Base-by-base conservation (phyloP, 139 green algal genomes). In the Trebouxia sp. region DNA sequence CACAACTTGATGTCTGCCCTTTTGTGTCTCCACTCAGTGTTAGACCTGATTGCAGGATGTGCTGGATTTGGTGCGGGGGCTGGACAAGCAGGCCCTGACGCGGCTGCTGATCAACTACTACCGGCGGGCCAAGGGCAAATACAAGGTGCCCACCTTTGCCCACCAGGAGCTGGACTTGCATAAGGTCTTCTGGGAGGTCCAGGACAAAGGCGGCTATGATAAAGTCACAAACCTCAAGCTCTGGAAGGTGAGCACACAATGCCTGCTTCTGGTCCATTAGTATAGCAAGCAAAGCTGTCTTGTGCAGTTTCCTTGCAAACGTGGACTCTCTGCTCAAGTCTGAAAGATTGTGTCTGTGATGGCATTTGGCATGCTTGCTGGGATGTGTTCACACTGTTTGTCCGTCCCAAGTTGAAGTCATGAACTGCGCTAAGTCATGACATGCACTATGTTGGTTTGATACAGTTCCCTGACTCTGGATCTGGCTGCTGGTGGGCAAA, bases 171-270 rank as follows among this genome's bases (percentile, higher is more conserved):
- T 96, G 28, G 90, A 96, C 85, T 82, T 95, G 42, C 83, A 90
- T 77, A 88, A 77, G 65, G 58, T 92, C 26, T 95, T 95, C 79
- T 86, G 90, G 89, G 89, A 90, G 37, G 92, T 96, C 28, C 86
- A 91, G 80, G 82, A 89, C 55, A 80, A 89, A 20, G 91, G 90
- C 37, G 92, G 90, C 67, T 96, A 95, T 75, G 88, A 95, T 48
- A n/a, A 76, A 5, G 90, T 94, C 8, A 92, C 87, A 22, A 70
- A 53, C 32, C 75, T 70, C 78, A 93, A 93, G 81, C 89, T 83
- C 37, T 96, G 92, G 92, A 85, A 88, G 79, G 83, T 84, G 12
- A 7, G 53, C 39, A 30, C 24, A 20, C 17, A 28, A 8, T 6
- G 20, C 3, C 3, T 3, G 38, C 37, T 48, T 11, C 14, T 5